These are phyloP conservation scores for Epichloe glyceriae DNA, from an alignment of 2,329 filamentous ascomycete genomes.

Conservation along the genomic window DNA sequence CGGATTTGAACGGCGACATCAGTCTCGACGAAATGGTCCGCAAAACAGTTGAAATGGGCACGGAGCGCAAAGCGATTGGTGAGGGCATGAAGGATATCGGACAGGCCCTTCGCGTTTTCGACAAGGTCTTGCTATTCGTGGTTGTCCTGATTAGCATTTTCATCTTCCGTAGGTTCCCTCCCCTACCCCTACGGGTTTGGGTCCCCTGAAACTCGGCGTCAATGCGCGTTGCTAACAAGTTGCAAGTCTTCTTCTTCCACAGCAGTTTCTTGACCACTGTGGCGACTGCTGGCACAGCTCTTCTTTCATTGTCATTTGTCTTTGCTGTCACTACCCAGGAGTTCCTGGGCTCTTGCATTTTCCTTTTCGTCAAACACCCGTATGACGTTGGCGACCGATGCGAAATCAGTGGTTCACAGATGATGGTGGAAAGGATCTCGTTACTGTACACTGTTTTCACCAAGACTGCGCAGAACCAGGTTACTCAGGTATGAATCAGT, in stretches of 20 bases:
- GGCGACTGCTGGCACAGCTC: slow-evolving; percentile 77
- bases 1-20: slow-evolving; percentile 85
- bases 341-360: slow-evolving; percentile 95
- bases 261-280: slow-evolving; percentile 74
- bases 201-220: not conserved
- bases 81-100: slow-evolving; percentile 97
- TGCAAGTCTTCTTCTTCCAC: slow-evolving; percentile 69
- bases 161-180: slow-evolving; percentile 52
- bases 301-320: slow-evolving; percentile 93
- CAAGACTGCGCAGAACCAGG: slow-evolving; percentile 67
- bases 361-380: slow-evolving; percentile 96
- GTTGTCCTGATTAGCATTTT: slow-evolving; percentile 72
- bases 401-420: slow-evolving; percentile 56
- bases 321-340: slow-evolving; percentile 88
- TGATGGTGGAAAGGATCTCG: slow-evolving; percentile 87
- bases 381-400: slow-evolving; percentile 93
- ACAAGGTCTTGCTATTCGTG: slow-evolving; percentile 71
- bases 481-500: slow-evolving; percentile 36
- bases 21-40: slow-evolving; percentile 91
- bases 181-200: too few relatives aligned
- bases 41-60: slow-evolving; percentile 71
- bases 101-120: slow-evolving; percentile 82
- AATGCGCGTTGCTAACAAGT: not conserved
- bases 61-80: slow-evolving; percentile 75
- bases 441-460: slow-evolving; percentile 88